phyloP scores from a whole-genome alignment of 305 asterid species.

The Rubia balearica region DNA sequence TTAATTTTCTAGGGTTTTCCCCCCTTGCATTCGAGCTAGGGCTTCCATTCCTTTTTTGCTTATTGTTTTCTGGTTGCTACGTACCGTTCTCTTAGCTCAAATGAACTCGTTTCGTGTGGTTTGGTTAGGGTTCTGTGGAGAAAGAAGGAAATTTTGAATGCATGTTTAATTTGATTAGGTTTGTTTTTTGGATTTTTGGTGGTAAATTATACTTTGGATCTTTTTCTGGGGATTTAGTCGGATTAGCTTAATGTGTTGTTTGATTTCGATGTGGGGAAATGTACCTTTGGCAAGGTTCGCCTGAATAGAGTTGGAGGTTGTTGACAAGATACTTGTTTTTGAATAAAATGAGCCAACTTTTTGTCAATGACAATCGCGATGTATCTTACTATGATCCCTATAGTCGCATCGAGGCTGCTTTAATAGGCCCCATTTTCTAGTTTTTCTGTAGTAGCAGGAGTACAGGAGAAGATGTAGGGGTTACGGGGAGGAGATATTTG shows the following conservation, averaged over 20 bases:
- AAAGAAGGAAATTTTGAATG: background rate
- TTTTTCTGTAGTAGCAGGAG: background rate
- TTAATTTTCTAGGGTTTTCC: constrained; percentile 26
- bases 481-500: background rate
- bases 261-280: background rate
- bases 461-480: background rate
- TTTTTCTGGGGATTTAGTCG: background rate
- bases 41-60: background rate
- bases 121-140: background rate
- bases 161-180: background rate
- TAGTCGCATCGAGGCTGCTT: background rate
- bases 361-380: background rate
- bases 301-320: background rate
- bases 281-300: background rate
- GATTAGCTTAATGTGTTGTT: background rate
- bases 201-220: background rate
- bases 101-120: background rate
- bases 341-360: background rate
- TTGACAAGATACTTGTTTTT: background rate
- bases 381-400: background rate
- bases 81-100: background rate
- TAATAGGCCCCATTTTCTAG: background rate
- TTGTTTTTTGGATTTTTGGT: background rate
- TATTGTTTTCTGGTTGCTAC: background rate
- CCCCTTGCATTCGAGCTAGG: background rate